Evolutionary conservation across 306 rosid species (phyloP), one percentile per base, ranked within the genome.

Genomic region (Rosa lucieae): DNA sequence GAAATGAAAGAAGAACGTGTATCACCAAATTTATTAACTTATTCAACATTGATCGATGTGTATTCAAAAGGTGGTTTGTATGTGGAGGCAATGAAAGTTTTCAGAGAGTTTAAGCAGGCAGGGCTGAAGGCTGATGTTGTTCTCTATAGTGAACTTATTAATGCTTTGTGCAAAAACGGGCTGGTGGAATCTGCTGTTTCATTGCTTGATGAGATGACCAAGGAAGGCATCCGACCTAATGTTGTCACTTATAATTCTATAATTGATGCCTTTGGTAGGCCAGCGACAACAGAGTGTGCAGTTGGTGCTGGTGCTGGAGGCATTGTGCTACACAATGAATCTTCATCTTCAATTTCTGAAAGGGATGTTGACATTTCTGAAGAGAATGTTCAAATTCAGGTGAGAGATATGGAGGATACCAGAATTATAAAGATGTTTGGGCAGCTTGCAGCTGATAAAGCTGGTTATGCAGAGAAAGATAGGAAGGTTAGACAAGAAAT

Each of bases 151-250:
- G 90, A 92, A 67, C 92, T 92, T 12, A 90, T 90, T 29, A 92
- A 95, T 78, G 82, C 94, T 47, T 82, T 95, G 43, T 91, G 98
- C 89, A 95, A 95, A 76, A 93, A 91, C 74, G 97, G 97, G 65
- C 80, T 83, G 74, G 92, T 85, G 72, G 88, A 89, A 26, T 87
- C 93, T 71, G 96, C 99, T 61, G 74, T 90, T 77, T 77, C 84
- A n/a, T 86, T 95, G 91, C 97, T 93, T 63, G 95, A 91, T 78
- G 93, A 85, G 83, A 95, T 95, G 99, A 93, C 87, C n/a, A 80
- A 83, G 84, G 90, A 91, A 78, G 96, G 96, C 47, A 88, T 91
- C 61, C 85, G 79, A 72, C 99, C 99, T 29, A 95, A 95, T 81
- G 97, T 95, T 72, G 87, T 95, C 78, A 93, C 98, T 20, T 95